phyloP scores from a whole-genome alignment of 192 early-diverging fungal species.

The Coemansia guatemalensis region DNA sequence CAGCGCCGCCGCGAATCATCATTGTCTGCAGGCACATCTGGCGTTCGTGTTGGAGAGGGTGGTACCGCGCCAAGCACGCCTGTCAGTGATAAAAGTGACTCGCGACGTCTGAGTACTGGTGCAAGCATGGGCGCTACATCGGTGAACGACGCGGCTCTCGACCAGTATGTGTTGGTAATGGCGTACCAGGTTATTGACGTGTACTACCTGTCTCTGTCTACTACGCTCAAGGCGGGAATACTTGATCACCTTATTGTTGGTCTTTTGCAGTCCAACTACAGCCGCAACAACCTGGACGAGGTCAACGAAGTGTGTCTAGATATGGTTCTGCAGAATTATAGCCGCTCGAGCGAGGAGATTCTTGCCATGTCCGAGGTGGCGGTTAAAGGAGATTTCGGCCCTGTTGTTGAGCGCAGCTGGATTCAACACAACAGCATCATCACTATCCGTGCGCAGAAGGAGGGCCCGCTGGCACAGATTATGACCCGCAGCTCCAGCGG shows the following conservation, averaged over 20 bases:
- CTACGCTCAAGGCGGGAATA: conserved; percentile 72
- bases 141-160: conserved; percentile 53
- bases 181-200: conserved; percentile 90
- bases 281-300: conserved; percentile 68
- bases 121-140: background rate
- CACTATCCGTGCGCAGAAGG: conserved; percentile 67
- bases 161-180: conserved; percentile 83
- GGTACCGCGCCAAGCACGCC: background rate
- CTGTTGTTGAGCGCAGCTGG: conserved; percentile 68
- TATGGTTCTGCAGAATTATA: conserved; percentile 82
- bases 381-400: conserved; percentile 41
- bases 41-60: background rate
- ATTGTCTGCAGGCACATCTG: conserved; percentile 5
- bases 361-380: conserved; percentile 47
- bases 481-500: conserved; percentile 81
- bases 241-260: conserved; percentile 79
- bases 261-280: conserved; percentile 63
- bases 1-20: conserved; percentile 39
- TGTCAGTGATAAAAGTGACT: conserved; percentile 5
- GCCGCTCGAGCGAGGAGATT: conserved; percentile 28
- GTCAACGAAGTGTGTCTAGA: conserved; percentile 92
- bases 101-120: conserved; percentile 22
- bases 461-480: conserved; percentile 76
- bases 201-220: conserved; percentile 84
- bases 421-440: conserved; percentile 84